Conservation (phyloP, 345 rosid species). For the Rhodamnia argentea region DNA sequence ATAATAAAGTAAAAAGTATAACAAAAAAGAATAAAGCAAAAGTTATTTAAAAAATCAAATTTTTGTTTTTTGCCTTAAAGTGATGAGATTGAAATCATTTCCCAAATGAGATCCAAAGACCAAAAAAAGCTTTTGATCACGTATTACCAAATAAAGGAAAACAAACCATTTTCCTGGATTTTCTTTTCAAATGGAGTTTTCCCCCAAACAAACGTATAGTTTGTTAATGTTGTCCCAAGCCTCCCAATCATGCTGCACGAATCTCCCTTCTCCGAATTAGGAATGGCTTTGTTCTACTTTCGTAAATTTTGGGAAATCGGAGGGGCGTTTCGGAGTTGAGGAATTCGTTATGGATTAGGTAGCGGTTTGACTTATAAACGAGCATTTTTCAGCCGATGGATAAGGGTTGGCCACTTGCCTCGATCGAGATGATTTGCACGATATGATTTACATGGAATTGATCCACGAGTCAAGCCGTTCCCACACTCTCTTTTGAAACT, state of each 20-base stretch:
- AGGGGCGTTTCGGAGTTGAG: neutral
- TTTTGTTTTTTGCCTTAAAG: too few relatives aligned
- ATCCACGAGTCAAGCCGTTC: neutral
- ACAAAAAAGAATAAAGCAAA: too few relatives aligned
- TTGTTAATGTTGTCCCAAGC: neutral
- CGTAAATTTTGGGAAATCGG: neutral
- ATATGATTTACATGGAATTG: neutral
- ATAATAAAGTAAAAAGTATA: too few relatives aligned
- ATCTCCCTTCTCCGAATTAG: neutral
- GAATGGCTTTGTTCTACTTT: neutral
- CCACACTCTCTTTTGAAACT: neutral
- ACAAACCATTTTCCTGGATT: too few relatives aligned
- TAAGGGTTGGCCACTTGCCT: constrained; percentile 15
- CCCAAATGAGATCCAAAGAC: too few relatives aligned
- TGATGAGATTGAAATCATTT: too few relatives aligned
- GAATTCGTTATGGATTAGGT: neutral
- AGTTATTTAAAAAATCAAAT: too few relatives aligned
- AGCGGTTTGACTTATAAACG: neutral
- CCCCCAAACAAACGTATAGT: too few relatives aligned
- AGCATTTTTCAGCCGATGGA: neutral
- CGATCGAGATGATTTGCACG: neutral
- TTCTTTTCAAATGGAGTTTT: too few relatives aligned
- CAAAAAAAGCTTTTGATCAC: too few relatives aligned
- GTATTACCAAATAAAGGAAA: too few relatives aligned
- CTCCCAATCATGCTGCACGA: neutral